phyloP scores from a whole-genome alignment of 306 rosid species.

The Lathyrus oleraceus region DNA sequence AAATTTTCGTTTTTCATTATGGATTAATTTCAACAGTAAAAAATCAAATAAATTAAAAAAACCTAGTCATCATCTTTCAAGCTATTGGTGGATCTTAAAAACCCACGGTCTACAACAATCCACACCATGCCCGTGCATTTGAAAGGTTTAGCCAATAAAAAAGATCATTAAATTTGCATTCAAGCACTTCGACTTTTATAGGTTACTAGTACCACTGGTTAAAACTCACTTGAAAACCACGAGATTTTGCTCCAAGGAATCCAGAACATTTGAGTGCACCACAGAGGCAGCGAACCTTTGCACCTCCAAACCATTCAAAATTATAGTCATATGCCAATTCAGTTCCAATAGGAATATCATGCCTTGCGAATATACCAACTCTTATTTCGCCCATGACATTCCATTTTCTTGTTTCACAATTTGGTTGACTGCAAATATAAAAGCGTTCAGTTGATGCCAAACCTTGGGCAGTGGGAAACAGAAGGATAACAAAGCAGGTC shows the following conservation, averaged over 20 bases:
- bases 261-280: constrained; percentile 88
- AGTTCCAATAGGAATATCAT: constrained; percentile 76
- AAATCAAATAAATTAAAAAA: not conserved
- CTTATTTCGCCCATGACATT: constrained; percentile 89
- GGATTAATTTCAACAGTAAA: not conserved
- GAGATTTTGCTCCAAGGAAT: constrained; percentile 97
- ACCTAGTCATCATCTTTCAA: constrained; percentile 15
- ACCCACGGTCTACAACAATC: not conserved
- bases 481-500: constrained; percentile 31
- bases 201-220: constrained; percentile 7
- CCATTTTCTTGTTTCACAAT: constrained; percentile 98
- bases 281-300: constrained; percentile 95
- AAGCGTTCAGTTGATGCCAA: constrained; percentile 41
- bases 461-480: constrained; percentile 32
- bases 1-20: not conserved
- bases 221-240: constrained; percentile 81
- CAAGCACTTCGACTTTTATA: not conserved
- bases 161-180: not conserved
- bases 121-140: constrained; percentile 4
- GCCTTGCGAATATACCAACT: constrained; percentile 95
- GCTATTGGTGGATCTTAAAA: constrained; percentile 5
- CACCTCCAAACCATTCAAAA: constrained; percentile 97
- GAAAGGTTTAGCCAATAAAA: constrained; percentile 21
- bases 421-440: constrained; percentile 76
- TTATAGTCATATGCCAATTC: constrained; percentile 93